Evolutionary conservation across 2,329 filamentous ascomycete genomes (phyloP).

Genomic region (Kalmusia sp.): DNA sequence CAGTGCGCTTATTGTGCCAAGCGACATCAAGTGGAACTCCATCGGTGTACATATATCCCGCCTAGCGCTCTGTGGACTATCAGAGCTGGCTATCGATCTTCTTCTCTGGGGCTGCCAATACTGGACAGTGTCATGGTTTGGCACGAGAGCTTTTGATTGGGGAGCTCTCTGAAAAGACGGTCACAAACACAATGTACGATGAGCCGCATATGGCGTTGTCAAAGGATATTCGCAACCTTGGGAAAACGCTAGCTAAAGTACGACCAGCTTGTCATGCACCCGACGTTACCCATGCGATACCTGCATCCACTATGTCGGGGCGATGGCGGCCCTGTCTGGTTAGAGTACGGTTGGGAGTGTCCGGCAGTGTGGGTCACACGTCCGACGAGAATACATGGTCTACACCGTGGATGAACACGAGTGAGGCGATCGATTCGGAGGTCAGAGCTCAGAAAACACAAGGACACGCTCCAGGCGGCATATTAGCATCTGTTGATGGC

Average conservation of each 20-base stretch:
- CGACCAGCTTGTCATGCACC: not conserved
- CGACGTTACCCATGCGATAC: constrained; percentile 14
- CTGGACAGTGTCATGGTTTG: constrained; percentile 33
- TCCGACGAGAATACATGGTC: constrained; percentile 1
- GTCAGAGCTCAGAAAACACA: not conserved
- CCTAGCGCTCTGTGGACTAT: constrained; percentile 38
- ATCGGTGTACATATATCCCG: constrained; percentile 36
- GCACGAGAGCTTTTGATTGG: constrained; percentile 43
- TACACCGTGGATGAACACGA: not conserved
- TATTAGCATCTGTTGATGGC: not conserved
- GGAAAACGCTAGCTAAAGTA: not conserved
- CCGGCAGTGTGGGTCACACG: not conserved
- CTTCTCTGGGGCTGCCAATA: constrained; percentile 44
- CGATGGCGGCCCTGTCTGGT: not conserved
- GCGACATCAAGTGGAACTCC: constrained; percentile 22
- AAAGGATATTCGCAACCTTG: too few relatives aligned
- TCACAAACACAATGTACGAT: not conserved
- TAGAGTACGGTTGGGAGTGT: not conserved
- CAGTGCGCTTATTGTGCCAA: constrained; percentile 14
- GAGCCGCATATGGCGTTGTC: too few relatives aligned
- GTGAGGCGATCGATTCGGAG: not conserved
- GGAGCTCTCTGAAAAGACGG: constrained; percentile 34
- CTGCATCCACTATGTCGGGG: constrained; percentile 7
- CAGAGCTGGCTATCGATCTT: constrained; percentile 44
- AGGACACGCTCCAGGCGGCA: not conserved